These are phyloP conservation scores for Fusarium sp. DNA, from an alignment of 2,329 filamentous ascomycete species.

Conservation along the genomic window DNA sequence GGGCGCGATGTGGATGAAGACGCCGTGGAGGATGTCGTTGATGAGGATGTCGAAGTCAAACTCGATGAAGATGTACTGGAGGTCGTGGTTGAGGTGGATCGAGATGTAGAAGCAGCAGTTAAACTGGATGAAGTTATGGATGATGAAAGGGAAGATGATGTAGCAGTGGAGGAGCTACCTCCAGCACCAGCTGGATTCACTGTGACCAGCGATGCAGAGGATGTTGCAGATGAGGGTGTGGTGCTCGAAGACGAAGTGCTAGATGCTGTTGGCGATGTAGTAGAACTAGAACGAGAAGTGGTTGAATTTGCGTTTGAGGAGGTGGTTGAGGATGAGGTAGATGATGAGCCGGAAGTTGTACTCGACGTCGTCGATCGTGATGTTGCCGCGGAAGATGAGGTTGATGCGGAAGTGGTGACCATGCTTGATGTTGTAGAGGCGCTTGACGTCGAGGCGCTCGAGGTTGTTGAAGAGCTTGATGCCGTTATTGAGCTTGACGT, in stretches of 20 bases:
- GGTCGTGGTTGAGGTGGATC: constrained; percentile 37
- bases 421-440: background rate
- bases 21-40: background rate
- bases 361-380: background rate
- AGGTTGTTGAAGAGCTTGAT: background rate
- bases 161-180: background rate
- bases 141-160: background rate
- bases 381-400: background rate
- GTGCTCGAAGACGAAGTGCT: background rate
- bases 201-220: background rate
- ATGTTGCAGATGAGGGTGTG: background rate
- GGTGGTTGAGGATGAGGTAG: background rate
- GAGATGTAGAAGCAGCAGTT: constrained; percentile 44
- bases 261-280: background rate
- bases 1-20: background rate
- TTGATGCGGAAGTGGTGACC: background rate
- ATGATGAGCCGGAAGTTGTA: background rate
- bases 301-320: background rate
- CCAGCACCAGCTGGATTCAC: background rate
- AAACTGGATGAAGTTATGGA: background rate
- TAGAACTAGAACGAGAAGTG: background rate
- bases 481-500: too few relatives aligned
- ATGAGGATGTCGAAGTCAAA: background rate
- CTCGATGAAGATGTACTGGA: constrained; percentile 34
- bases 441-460: background rate